Evolutionary conservation across 805 yeast genomes (phyloP).

Genomic region (Metschnikowia sp.): DNA sequence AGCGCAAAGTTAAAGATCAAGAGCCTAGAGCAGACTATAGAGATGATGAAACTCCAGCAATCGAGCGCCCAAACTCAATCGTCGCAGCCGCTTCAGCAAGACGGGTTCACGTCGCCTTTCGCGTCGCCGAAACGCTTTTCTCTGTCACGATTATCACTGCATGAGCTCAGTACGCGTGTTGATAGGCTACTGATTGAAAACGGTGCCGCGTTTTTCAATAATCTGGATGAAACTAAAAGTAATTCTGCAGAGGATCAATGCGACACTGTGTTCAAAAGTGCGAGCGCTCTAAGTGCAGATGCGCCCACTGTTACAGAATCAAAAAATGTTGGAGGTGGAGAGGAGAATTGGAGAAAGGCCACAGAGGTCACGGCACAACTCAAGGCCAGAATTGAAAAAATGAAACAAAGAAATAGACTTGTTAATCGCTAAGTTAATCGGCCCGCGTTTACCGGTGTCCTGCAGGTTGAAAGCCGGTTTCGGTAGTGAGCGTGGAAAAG

Average conservation of each 20-base stretch:
- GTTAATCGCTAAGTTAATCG: slow-evolving; percentile 1
- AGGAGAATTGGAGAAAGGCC: slow-evolving; percentile 83
- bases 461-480: slow-evolving; percentile 10
- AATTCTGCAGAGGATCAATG: neutral
- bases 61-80: slow-evolving; percentile 12
- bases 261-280: neutral
- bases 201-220: neutral
- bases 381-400: slow-evolving; percentile 82
- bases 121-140: slow-evolving; percentile 13
- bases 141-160: slow-evolving; percentile 24
- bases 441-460: neutral
- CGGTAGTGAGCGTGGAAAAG: slow-evolving; percentile 6
- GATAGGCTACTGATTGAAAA: slow-evolving; percentile 38
- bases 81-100: slow-evolving; percentile 2
- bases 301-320: neutral
- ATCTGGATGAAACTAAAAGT: neutral
- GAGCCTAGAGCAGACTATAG: slow-evolving; percentile 49
- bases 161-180: slow-evolving; percentile 41
- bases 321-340: slow-evolving; percentile 25
- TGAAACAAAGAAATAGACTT: slow-evolving; percentile 60
- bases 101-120: slow-evolving; percentile 13
- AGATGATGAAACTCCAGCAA: slow-evolving; percentile 27
- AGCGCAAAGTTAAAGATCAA: slow-evolving; percentile 48
- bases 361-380: slow-evolving; percentile 85
- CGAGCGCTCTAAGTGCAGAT: too few species aligned